Conservation (phyloP, 2,329 filamentous ascomycete genomes). For the Lasiodiplodia hormozganensis region DNA sequence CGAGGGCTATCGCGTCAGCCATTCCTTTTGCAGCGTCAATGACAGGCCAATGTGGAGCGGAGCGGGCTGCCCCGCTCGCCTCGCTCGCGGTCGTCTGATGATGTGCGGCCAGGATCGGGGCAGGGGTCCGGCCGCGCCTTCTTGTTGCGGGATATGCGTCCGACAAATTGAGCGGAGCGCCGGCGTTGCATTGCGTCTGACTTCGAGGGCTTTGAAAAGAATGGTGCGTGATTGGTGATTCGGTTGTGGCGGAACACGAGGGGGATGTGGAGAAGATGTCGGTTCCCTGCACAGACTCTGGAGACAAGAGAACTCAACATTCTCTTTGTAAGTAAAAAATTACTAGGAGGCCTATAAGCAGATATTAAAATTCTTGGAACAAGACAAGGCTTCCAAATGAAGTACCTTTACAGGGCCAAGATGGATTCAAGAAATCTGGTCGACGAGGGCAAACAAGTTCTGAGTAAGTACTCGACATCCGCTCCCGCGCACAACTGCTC, state of each 20-base stretch:
- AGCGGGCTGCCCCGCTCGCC: neutral
- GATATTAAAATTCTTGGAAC: too few relatives aligned
- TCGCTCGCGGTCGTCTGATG: neutral
- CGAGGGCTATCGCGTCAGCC: neutral
- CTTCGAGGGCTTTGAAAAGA: neutral
- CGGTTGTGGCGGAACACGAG: neutral
- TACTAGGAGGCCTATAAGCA: too few relatives aligned
- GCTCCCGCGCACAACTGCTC: too few relatives aligned
- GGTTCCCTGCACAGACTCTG: neutral
- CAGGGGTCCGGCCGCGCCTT: neutral
- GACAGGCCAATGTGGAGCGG: neutral
- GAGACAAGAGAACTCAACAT: too few relatives aligned
- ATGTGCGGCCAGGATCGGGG: neutral
- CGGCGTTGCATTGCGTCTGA: neutral
- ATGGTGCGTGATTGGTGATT: neutral
- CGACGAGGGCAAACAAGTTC: too few relatives aligned
- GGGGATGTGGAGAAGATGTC: neutral
- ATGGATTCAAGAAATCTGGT: too few relatives aligned
- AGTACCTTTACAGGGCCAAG: too few relatives aligned
- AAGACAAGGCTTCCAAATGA: too few relatives aligned
- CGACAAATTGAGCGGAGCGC: neutral
- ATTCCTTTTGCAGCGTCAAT: neutral
- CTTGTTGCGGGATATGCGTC: neutral
- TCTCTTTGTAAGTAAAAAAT: too few relatives aligned
- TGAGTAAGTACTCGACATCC: too few relatives aligned